Evolutionary conservation across 1,284 basidiomycete species (phyloP), one percentile per base, ranked within the genome.

Genomic region (Pseudozyma sp.): DNA sequence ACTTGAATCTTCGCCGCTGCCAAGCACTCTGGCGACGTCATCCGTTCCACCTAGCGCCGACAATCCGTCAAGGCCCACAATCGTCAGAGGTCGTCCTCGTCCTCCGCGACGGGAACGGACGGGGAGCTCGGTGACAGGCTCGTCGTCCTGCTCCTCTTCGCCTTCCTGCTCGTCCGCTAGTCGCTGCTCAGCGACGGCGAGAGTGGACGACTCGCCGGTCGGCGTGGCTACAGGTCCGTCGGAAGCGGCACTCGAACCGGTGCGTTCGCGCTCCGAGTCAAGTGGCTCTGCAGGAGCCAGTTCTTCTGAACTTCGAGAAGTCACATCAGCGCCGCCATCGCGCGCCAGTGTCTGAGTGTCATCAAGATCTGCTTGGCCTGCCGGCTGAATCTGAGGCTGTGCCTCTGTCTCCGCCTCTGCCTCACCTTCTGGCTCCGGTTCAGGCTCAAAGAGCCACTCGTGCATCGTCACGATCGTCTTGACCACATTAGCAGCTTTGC

Each of bases 401-500:
- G 24, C 24, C 24, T 24, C 24, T 4, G 24, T 24, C 24, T 24
- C 24, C 24, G 37, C 31, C 54, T 68, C 77, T 7, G 59, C 45
- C 35, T 72, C 74, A 0, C 57, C 29, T 46, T 78, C 76, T 5
- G 65, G 61, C 46, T 79, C 79, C 0, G 79, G 71, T 49, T 80
- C 80, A 4, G 80, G 79, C 58, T 81, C 80, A 43, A 82, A 82
- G 40, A 82, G 68, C 79, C 79, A 81, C 19, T 82, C 77, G 71
- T 83, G 76, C 72, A 77, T 81, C 1, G 75, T 74, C 24, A 83
- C 68, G 30, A 83, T 76, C 34, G 83, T 77, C 67, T 83, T 82
- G 68, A 84, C 82, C 43, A 84, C 66, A 37, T 84, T 80, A 13
- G 82, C 82, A 24, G 81, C 80, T 45, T 78, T 79, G 45, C 82